A percentile compares a stretch with the other conserved stretches of the same genome.
Evolutionary conservation across 176 grass and related monocot genomes (phyloP).

Genomic region (Phoenix dactylifera): DNA sequence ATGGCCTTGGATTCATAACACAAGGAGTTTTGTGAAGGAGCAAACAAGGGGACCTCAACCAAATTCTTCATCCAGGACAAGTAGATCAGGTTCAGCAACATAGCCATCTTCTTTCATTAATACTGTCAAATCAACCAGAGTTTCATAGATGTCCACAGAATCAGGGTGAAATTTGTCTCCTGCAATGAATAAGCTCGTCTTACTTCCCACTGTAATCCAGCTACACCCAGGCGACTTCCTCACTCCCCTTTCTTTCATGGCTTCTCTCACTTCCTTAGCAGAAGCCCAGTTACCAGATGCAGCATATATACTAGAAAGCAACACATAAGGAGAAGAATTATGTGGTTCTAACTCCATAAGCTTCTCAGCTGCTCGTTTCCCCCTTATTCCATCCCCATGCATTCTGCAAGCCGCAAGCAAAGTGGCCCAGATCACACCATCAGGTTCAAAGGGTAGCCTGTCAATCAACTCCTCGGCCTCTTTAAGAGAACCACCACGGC

Average conservation of each 20-base stretch:
- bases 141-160: constrained; percentile 28
- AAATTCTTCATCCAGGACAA: constrained; percentile 18
- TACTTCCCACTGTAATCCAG: constrained; percentile 57
- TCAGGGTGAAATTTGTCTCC: constrained; percentile 48
- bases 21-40: background rate
- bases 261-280: constrained; percentile 41
- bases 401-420: constrained; percentile 56
- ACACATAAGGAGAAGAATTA: constrained; percentile 43
- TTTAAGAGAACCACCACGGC: constrained; percentile 51
- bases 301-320: constrained; percentile 59
- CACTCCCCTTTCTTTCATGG: constrained; percentile 55
- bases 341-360: constrained; percentile 50
- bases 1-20: no score
- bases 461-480: constrained; percentile 51
- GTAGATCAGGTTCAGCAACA: constrained; percentile 22
- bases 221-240: constrained; percentile 52
- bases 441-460: constrained; percentile 43
- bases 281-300: constrained; percentile 57
- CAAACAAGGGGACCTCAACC: constrained; percentile 2
- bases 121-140: constrained; percentile 34
- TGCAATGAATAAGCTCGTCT: constrained; percentile 42
- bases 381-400: constrained; percentile 47
- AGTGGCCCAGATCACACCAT: constrained; percentile 68
- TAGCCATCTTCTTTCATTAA: constrained; percentile 37
- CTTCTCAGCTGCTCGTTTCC: constrained; percentile 45